phyloP scores from a whole-genome alignment of 116 monocot genomes.

The Papilionanthe hybrid region DNA sequence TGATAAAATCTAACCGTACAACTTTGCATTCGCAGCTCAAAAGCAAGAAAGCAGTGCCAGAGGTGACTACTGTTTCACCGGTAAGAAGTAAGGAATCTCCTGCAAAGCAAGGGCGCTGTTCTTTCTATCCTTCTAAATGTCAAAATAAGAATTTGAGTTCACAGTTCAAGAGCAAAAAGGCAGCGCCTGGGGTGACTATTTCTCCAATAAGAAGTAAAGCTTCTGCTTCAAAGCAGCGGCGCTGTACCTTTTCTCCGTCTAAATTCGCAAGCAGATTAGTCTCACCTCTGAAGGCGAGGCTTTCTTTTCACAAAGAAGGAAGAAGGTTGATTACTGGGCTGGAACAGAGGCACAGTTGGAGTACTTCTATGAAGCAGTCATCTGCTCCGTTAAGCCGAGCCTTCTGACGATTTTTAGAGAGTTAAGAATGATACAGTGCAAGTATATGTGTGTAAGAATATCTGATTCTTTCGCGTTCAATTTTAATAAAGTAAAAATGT shows the following conservation, averaged over 20 bases:
- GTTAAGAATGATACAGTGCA: not conserved
- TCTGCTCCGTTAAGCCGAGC: not conserved
- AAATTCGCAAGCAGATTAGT: constrained; percentile 57
- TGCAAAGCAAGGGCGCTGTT: constrained; percentile 36
- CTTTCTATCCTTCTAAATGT: constrained; percentile 42
- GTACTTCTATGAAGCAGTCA: not conserved
- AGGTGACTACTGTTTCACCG: not conserved
- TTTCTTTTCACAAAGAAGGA: constrained; percentile 22
- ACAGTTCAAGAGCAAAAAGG: constrained; percentile 40
- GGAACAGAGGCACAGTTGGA: constrained; percentile 24
- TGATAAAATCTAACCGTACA: constrained; percentile 49
- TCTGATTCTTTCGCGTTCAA: not conserved
- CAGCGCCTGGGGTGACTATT: constrained; percentile 6
- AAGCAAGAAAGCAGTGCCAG: constrained; percentile 29
- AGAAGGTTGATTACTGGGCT: constrained; percentile 20
- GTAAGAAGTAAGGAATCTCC: constrained; percentile 8
- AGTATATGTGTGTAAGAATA: not conserved
- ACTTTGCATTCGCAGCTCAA: constrained; percentile 34
- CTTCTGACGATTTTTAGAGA: not conserved
- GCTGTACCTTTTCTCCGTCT: constrained; percentile 73
- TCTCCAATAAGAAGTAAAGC: constrained; percentile 10
- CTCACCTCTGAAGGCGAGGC: constrained; percentile 55
- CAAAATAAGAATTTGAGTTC: constrained; percentile 16
- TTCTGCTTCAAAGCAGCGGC: constrained; percentile 20
- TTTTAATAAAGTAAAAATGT: not conserved